Evolutionary conservation across 768 basidiomycete species (phyloP).

Genomic region (Russula compacta): DNA sequence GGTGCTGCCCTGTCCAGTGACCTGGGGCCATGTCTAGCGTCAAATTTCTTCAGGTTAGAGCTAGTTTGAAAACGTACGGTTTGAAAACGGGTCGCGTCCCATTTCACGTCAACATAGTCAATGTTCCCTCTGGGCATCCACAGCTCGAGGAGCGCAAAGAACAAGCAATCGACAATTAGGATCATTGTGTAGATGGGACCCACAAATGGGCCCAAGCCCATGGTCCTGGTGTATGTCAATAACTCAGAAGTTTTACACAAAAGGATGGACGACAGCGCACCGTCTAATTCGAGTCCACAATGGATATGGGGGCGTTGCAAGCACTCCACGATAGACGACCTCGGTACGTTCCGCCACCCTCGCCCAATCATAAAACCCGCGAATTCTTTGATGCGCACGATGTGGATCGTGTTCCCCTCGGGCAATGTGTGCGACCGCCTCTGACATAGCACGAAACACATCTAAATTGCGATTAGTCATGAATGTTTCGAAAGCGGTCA

Average conservation of each 20-base stretch:
- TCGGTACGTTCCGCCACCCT: slow-evolving; percentile 77
- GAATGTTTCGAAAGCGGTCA: not conserved
- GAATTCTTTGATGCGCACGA: slow-evolving; percentile 66
- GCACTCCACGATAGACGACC: slow-evolving; percentile 63
- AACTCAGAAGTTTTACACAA: not conserved
- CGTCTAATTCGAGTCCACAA: slow-evolving; percentile 70
- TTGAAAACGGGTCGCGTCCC: slow-evolving; percentile 37
- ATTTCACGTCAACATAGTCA: slow-evolving; percentile 62
- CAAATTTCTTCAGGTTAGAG: not conserved
- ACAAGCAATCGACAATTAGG: slow-evolving; percentile 79
- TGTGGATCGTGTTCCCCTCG: slow-evolving; percentile 65
- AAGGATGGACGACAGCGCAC: slow-evolving; percentile 30
- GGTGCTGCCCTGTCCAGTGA: slow-evolving; percentile 1
- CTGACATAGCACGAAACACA: slow-evolving; percentile 71
- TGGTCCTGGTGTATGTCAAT: slow-evolving; percentile 42
- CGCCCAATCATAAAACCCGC: slow-evolving; percentile 81
- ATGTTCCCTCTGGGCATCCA: slow-evolving; percentile 69
- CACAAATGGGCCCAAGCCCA: slow-evolving; percentile 67
- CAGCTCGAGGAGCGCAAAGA: slow-evolving; percentile 80
- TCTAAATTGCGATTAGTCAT: slow-evolving; percentile 38
- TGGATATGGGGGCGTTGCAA: slow-evolving; percentile 52
- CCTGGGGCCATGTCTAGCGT: not conserved
- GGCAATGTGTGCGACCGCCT: slow-evolving; percentile 65
- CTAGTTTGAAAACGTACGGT: slow-evolving; percentile 22
- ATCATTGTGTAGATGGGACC: slow-evolving; percentile 88